Percentiles rank a stretch among this genome's conserved stretches.
phyloP scores from a whole-genome alignment of 1,284 basidiomycete species.

The Sparassis latifolia region DNA sequence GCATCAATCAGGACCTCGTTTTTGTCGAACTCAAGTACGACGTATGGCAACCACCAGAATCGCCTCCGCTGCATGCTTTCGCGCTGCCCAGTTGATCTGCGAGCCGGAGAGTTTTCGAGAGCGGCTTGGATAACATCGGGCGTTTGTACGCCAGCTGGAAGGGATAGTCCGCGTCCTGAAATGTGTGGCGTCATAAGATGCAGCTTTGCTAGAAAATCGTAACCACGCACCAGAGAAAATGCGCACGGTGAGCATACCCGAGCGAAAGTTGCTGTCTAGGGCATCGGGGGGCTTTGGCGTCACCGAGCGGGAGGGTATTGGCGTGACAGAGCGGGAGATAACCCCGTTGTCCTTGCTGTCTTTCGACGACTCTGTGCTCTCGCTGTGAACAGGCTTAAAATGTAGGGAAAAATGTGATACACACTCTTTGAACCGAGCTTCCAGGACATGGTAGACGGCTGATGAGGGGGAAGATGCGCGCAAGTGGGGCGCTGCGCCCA shows the following conservation, averaged over 20 bases:
- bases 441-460: constrained; percentile 19
- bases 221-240: constrained; percentile 71
- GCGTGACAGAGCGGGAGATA: constrained; percentile 66
- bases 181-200: neutral
- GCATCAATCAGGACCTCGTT: constrained; percentile 98
- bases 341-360: constrained; percentile 61
- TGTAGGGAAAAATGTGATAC: neutral
- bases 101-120: constrained; percentile 49
- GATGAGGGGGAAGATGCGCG: constrained; percentile 8
- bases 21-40: constrained; percentile 98
- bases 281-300: constrained; percentile 59
- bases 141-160: constrained; percentile 68
- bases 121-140: constrained; percentile 87
- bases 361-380: constrained; percentile 44
- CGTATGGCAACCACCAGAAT: constrained; percentile 95
- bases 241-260: constrained; percentile 80
- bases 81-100: constrained; percentile 61
- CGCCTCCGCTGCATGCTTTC: constrained; percentile 88
- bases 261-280: constrained; percentile 50
- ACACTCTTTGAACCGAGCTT: constrained; percentile 22
- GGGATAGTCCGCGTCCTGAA: constrained; percentile 65
- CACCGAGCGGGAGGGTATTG: constrained; percentile 63
- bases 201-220: neutral
- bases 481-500: constrained; percentile 4
- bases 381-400: neutral